phyloP scores from a whole-genome alignment of 176 grass and related monocot species.

The Musa itinerans region DNA sequence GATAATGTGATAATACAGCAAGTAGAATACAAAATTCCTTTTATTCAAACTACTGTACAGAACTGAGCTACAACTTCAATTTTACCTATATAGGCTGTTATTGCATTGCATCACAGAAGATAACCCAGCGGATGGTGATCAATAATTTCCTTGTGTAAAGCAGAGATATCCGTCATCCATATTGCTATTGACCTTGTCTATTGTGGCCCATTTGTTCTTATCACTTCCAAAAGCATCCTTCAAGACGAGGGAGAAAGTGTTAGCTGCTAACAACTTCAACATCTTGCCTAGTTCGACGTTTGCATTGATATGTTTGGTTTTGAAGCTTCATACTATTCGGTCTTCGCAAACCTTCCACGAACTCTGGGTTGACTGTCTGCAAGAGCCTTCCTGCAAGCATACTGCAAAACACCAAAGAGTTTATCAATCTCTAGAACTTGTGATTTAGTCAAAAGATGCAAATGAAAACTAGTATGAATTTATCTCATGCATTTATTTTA shows the following conservation, averaged over 20 bases:
- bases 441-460: no score
- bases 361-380: slow-evolving; percentile 97
- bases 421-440: not conserved
- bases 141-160: not conserved
- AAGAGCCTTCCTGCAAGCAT: slow-evolving; percentile 92
- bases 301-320: slow-evolving; percentile 38
- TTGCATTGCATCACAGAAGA: not conserved
- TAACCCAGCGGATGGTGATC: not conserved
- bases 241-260: slow-evolving; percentile 14
- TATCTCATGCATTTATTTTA: no score
- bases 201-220: not conserved
- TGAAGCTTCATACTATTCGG: slow-evolving; percentile 44
- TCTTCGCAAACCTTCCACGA: slow-evolving; percentile 95
- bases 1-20: not conserved
- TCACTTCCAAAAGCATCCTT: not conserved
- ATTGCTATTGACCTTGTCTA: not conserved
- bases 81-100: not conserved
- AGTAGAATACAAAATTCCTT: not conserved
- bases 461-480: no score
- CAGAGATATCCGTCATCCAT: slow-evolving; percentile 3
- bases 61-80: not conserved
- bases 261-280: slow-evolving; percentile 5
- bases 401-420: slow-evolving; percentile 30
- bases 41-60: not conserved
- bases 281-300: slow-evolving; percentile 10